Base-by-base conservation (phyloP, 108 stramenopile genomes). In the Stephanodiscus minutulus region DNA sequence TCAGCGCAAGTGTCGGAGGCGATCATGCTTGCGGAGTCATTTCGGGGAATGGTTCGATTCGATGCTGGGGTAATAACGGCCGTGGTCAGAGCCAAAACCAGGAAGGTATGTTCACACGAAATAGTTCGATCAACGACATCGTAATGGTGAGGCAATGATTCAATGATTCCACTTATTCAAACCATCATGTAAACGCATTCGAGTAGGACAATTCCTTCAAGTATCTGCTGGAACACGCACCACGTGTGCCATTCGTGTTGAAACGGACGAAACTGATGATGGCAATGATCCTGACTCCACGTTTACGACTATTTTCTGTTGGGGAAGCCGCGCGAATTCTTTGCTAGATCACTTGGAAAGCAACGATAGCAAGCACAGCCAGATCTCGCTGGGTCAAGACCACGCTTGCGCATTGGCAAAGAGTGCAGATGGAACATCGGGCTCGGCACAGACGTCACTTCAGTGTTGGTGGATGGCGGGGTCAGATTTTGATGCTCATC, bases 381-480 rank as follows among this genome's bases (percentile, higher is more conserved):
- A 77, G 33, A 64, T 77, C 17, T 77, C 71, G 24, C 36, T 77
- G 12, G 76, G 70, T 27, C 52, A 73, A 73, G 76, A 77, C 35
- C 76, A 77, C 37, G 71, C 70, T 15, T 77, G 76, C 33, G 56
- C 76, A 60, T 25, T 49, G 13, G 35, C 13, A 11, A 54, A 28
- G 11, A 35, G 36, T 31, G 15, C 20, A 39, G 53, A 68, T 59
- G 50, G 46, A 52, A 41, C 61, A 29, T 43, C 43, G 36, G 50
- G 22, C 6, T 33, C 58, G 27, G 29, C 58, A 54, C n/a, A 6
- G 22, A 35, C 36, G 10, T 68, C 61, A 28, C 63, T 77, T 64
- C 52, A 72, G 27, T 77, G 71, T 36, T 76, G 74, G 74, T 77
- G 70, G 76, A 48, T 72, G 64, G 61, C 56, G 17, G 76, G 70